Base-by-base conservation (phyloP, 305 asterid species). In the Plantago lanceolata region DNA sequence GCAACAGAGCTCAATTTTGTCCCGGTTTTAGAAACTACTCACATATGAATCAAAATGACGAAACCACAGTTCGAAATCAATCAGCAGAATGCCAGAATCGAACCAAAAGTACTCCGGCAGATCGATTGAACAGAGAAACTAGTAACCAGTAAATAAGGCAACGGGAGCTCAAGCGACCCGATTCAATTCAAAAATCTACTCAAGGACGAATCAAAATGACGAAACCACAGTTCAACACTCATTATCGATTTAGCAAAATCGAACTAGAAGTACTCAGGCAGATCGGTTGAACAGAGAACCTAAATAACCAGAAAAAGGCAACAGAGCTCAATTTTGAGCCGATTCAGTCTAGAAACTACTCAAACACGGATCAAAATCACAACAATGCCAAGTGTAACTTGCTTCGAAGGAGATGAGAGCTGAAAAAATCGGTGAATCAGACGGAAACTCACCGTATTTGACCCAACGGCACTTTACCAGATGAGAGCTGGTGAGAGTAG, bases 381-480 rank as follows among this genome's bases (percentile, higher is more conserved):
- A 18, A 53, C 0, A 21, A n/a, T 26, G 21, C 18, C 0, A 15
- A 58, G 17, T 43, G 21, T 31, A 40, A 24, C 31, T 59, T 14
- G 44, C 19, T 51, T 26, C 19, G 2, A 11, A 35, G 29, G 4
- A 21, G n/a, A 1, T 52, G 35, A 19, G 37, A 37, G 16, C n/a
- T 12, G 47, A 7, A 31, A n/a, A 21, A 20, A 29, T 15, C 13
- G 35, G 9, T 18, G 57, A 31, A 48, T 61, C 44, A 8, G 14
- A 37, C 12, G 13, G 44, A 37, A 8, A 9, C 19, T 35, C 73
- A 92, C 98, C 98, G 89, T 82, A 93, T 89, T 65, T 93, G 98
- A 31, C 98, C 98, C 21, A 92, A 94, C 2, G 97, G 91, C 79
- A 95, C 96, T 84, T 93, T 93, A 67, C 95, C 94, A 69, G 98